phyloP scores from a whole-genome alignment of 208 protist species.

The Acanthamoeba healyi region DNA sequence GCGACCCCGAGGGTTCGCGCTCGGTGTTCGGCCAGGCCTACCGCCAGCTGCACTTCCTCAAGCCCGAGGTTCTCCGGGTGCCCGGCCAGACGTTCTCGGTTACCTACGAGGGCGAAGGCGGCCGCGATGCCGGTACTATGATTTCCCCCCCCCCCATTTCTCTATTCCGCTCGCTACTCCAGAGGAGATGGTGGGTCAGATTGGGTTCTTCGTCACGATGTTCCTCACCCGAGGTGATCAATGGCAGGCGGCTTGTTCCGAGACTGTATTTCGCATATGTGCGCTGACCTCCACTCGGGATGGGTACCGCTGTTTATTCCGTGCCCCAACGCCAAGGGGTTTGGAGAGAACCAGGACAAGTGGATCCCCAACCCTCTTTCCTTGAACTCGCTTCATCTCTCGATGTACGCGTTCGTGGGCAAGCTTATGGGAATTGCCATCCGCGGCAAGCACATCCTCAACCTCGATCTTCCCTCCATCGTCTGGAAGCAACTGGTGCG shows the following conservation, averaged over 20 bases:
- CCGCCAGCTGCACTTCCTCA: slow-evolving; percentile 75
- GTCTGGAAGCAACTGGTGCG: slow-evolving; percentile 82
- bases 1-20: slow-evolving; percentile 40
- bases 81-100: slow-evolving; percentile 67
- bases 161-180: background rate
- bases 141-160: background rate
- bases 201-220: too few species aligned
- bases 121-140: slow-evolving; percentile 30
- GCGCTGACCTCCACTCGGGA: slow-evolving; percentile 71
- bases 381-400: slow-evolving; percentile 61
- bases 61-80: slow-evolving; percentile 48
- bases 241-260: slow-evolving; percentile 76
- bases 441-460: slow-evolving; percentile 93
- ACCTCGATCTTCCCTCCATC: slow-evolving; percentile 80
- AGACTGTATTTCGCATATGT: slow-evolving; percentile 77
- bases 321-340: slow-evolving; percentile 75
- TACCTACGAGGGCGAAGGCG: slow-evolving; percentile 69
- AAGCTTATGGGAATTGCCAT: slow-evolving; percentile 96
- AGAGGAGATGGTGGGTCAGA: too few species aligned
- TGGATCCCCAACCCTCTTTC: slow-evolving; percentile 77
- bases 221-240: too few species aligned
- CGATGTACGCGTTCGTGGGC: slow-evolving; percentile 85
- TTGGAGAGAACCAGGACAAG: slow-evolving; percentile 82
- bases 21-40: slow-evolving; percentile 78
- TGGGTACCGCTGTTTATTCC: slow-evolving; percentile 77